Conservation (phyloP, 2,329 filamentous ascomycete species). For the Penicillium fuscoglaucum region DNA sequence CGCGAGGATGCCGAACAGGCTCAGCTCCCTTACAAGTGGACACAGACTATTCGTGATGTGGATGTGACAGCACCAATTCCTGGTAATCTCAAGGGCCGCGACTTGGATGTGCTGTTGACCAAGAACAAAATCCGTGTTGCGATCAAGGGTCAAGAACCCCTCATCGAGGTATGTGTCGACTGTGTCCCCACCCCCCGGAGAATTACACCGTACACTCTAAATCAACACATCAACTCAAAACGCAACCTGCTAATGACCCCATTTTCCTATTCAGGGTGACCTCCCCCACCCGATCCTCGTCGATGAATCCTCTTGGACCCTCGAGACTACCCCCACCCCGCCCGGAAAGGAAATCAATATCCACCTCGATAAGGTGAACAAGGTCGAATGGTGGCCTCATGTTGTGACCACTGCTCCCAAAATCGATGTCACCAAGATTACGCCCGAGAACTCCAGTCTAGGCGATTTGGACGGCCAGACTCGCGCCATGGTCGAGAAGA, state of each 20-base stretch:
- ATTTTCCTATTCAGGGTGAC: slow-evolving; percentile 62
- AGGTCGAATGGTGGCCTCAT: slow-evolving; percentile 98
- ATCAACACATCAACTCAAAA: slow-evolving; percentile 2
- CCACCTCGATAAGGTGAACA: slow-evolving; percentile 92
- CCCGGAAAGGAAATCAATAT: slow-evolving; percentile 73
- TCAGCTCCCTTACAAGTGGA: slow-evolving; percentile 94
- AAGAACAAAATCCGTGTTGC: slow-evolving; percentile 75
- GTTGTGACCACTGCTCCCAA: slow-evolving; percentile 82
- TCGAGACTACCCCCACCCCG: slow-evolving; percentile 62
- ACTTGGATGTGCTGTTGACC: slow-evolving; percentile 80
- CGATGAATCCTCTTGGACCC: slow-evolving; percentile 94
- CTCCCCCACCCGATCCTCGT: slow-evolving; percentile 75
- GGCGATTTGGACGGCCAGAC: slow-evolving; percentile 94
- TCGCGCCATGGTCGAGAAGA: slow-evolving; percentile 97
- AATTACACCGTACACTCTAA: background rate
- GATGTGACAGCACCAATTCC: slow-evolving; percentile 78
- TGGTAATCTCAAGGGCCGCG: slow-evolving; percentile 77
- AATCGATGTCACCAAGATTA: slow-evolving; percentile 94
- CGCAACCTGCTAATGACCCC: background rate
- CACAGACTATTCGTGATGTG: slow-evolving; percentile 84
- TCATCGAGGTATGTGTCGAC: slow-evolving; percentile 68
- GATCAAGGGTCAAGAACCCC: slow-evolving; percentile 82
- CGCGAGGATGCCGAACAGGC: slow-evolving; percentile 86
- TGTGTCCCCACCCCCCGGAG: background rate
- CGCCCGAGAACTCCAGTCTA: slow-evolving; percentile 87